Evolutionary conservation across 148 eudicot genomes (phyloP).

Genomic region (Drosera capensis): DNA sequence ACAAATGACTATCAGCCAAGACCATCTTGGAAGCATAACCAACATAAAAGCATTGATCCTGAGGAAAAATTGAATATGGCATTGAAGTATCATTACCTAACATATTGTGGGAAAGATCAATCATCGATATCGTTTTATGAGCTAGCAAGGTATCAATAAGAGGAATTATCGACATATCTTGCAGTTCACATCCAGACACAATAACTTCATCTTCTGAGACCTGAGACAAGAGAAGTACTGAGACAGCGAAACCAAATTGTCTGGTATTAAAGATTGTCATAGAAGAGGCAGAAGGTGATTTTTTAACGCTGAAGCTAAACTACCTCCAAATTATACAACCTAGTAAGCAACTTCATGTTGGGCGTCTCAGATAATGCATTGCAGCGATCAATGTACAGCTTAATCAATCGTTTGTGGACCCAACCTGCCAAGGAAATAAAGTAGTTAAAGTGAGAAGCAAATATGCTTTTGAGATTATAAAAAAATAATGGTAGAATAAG

Average conservation of each 20-base stretch:
- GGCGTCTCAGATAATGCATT: constrained; percentile 53
- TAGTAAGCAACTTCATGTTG: constrained; percentile 55
- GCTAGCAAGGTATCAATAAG: constrained; percentile 62
- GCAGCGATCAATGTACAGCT: constrained; percentile 64
- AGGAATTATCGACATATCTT: constrained; percentile 71
- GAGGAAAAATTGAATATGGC: not conserved
- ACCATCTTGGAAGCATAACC: not conserved
- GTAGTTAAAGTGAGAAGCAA: too few relatives aligned
- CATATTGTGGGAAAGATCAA: constrained; percentile 84
- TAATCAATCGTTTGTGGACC: constrained; percentile 78
- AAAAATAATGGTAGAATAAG: too few relatives aligned
- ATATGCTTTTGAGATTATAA: too few relatives aligned
- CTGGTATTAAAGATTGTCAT: too few relatives aligned
- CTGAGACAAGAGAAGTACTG: constrained; percentile 22
- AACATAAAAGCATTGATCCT: not conserved
- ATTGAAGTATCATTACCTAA: constrained; percentile 35
- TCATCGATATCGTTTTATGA: constrained; percentile 52
- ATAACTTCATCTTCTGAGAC: constrained; percentile 82
- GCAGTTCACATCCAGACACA: constrained; percentile 67
- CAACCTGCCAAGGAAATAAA: constrained; percentile 35
- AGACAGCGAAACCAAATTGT: not conserved
- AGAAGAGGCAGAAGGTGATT: too few relatives aligned
- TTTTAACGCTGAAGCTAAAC: not conserved
- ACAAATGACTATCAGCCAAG: constrained; percentile 8
- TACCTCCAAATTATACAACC: constrained; percentile 70